Base-by-base conservation (phyloP, 23 red algal species). In the Gracilaria domingensis region DNA sequence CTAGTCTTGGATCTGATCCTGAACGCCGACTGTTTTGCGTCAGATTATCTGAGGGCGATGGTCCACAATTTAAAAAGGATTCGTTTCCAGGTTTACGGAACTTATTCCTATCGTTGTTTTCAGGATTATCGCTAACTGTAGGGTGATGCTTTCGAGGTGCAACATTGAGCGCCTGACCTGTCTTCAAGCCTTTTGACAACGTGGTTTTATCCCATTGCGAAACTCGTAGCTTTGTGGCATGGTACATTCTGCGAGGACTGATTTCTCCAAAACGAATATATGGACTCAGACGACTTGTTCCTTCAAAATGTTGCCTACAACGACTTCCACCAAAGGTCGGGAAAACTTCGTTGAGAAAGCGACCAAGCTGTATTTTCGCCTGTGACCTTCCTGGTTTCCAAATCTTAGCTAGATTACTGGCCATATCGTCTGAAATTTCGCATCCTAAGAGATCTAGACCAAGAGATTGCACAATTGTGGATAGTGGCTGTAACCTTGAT, bases 181-280 rank as follows among this genome's bases (percentile, higher is more conserved):
- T 7, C 1, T 17, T 34, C 17, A 45, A 13, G 23, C 8, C 14
- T 51, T 25, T 77, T 18, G 45, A 23, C 32, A 39, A n/a, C 8
- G 6, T 34, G 1, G 45, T 23, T 28, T 86, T 85, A 86, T 83
- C 82, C 76, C 83, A 86, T 12, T 55, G 82, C 50, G 38, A 83
- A 21, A 92, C 87, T 30, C 89, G 82, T 28, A 89, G 47, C 8
- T 88, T 62, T 64, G 89, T 77, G 66, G 77, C 62, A 78, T 92
- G 89, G 45, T 96, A 99, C 65, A 99, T 88, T 57, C 87, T 50
- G 3, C 93, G 89, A 12, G 95, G 92, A 61, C 94, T 96, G 7
- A 99, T 51, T 92, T 99, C 97, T 25, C 97, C 97, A 91, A 99
- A 99, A 18, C 95, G 94, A 55, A 99, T 85, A 75, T 96, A 84